Percentiles rank a stretch among this genome's conserved stretches.
Conservation (phyloP, 1,139 yeast species). For the Geotrichum klebahnii region DNA sequence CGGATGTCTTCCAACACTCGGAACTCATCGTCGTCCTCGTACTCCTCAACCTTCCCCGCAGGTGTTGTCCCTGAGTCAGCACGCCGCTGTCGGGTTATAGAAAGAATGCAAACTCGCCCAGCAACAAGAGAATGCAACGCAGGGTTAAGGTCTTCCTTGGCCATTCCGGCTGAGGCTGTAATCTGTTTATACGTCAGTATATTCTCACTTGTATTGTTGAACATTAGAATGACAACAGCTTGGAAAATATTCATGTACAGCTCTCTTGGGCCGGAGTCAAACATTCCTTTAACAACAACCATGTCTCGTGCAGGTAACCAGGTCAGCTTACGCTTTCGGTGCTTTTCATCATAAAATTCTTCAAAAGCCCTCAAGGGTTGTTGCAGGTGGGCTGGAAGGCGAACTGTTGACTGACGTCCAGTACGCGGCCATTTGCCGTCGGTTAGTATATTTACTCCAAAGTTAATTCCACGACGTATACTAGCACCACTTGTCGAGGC, state of each 20-base stretch:
- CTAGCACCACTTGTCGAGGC: not conserved
- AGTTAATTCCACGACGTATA: not conserved
- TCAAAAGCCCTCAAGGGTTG: not conserved
- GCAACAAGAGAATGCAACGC: slow-evolving; percentile 9
- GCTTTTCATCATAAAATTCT: not conserved
- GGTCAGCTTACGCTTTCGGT: slow-evolving; percentile 26
- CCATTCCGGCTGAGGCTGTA: not conserved
- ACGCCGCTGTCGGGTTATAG: slow-evolving; percentile 22
- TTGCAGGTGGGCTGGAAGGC: not conserved
- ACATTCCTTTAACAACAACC: slow-evolving; percentile 35
- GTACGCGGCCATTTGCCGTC: slow-evolving; percentile 6
- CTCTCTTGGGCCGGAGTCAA: slow-evolving; percentile 37
- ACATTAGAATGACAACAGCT: slow-evolving; percentile 34
- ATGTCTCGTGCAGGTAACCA: slow-evolving; percentile 38
- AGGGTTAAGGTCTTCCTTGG: slow-evolving; percentile 6
- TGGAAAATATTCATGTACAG: slow-evolving; percentile 35
- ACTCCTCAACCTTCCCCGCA: not conserved
- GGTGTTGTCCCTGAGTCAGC: slow-evolving; percentile 1
- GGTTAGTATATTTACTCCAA: not conserved
- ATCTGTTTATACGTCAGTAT: slow-evolving; percentile 9
- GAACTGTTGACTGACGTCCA: not conserved
- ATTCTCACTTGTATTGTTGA: slow-evolving; percentile 25
- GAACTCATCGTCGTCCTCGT: not conserved
- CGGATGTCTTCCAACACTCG: not conserved
- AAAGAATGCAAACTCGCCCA: slow-evolving; percentile 7